Evolutionary conservation across 495 filamentous ascomycete genomes (phyloP), one percentile per base, ranked within the genome.

Genomic region (Hypoxylon cercidicola): DNA sequence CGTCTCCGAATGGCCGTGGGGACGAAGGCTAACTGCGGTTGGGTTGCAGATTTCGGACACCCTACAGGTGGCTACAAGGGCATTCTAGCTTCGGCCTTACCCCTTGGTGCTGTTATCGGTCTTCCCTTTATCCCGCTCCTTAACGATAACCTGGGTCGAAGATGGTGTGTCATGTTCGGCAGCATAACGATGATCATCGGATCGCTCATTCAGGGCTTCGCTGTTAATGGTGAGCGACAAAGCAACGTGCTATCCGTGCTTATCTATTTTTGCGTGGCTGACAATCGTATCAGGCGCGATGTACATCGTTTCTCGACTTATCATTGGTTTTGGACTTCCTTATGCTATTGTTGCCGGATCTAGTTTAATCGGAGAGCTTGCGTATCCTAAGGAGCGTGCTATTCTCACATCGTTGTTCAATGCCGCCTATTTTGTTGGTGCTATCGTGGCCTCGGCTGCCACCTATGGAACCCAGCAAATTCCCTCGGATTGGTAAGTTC

Each of bases 351-450:
- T 88, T 28, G 86, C 86, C 3, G 87, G 85, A 16, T 86, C 87
- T 2, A 81, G 83, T 18, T 71, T 90, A 52, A 85, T 91, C 34
- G 88, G 84, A 64, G 89, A 91, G 62, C 78, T 90, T 19, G 82
- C 79, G 0, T 84, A 89, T 71, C 89, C 88, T 16, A 88, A 86
- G 67, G 86, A 90, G 66, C 83, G 87, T 60, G 78, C 85, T 11
- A 80, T 88, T 39, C 69, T 91, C 60, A 90, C 86, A 4, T 88
- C 85, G 23, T 78, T 90, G 4, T 90, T 89, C 78, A 89, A 90
- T 68, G 83, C 84, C 4, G 83, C 80, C 16, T 89, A 85, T 71
- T 90, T 86, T 68, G 76, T 88, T 60, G 87, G 88, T 5, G 79
- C 82, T 47, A 85, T 89, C 49, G 77, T 85, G 13, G 87, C 86